A percentile compares a stretch with the other conserved stretches of the same genome.
phyloP scores from a whole-genome alignment of 805 yeast species.

The Ogataea pignaliae region DNA sequence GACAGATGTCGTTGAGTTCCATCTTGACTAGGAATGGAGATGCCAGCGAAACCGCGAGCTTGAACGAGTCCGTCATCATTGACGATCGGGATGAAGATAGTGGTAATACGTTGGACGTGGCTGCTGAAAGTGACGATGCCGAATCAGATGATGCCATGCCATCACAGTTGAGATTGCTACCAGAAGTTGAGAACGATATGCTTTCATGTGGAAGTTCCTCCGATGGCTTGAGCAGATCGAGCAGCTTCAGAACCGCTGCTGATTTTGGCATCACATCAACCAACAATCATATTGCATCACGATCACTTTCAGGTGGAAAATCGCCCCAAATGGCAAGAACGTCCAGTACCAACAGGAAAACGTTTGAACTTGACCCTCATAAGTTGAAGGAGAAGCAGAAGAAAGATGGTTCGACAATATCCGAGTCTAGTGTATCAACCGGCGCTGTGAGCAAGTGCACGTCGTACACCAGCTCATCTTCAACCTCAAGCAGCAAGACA shows the following conservation, averaged over 20 bases:
- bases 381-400: constrained; percentile 4
- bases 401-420: constrained; percentile 3
- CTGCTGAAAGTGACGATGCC: constrained; percentile 3
- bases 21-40: not conserved
- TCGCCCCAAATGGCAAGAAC: not conserved
- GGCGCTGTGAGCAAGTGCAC: constrained; percentile 10
- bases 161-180: constrained; percentile 50
- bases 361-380: not conserved
- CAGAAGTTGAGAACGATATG: constrained; percentile 33
- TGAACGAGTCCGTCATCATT: not conserved
- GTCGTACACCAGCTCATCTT: constrained; percentile 10
- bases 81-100: constrained; percentile 1
- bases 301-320: not conserved
- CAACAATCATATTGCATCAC: not conserved
- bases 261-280: constrained; percentile 1
- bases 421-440: constrained; percentile 12
- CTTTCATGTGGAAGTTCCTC: constrained; percentile 25
- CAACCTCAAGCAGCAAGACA: constrained; percentile 2
- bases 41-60: not conserved
- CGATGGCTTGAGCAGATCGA: constrained; percentile 24
- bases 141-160: constrained; percentile 32
- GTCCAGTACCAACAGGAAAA: not conserved
- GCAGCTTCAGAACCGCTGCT: constrained; percentile 17
- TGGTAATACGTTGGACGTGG: not conserved
- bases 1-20: not conserved